These are phyloP conservation scores for Verticillium nubilum DNA, from an alignment of 2,329 filamentous ascomycete genomes.

Conservation along the genomic window DNA sequence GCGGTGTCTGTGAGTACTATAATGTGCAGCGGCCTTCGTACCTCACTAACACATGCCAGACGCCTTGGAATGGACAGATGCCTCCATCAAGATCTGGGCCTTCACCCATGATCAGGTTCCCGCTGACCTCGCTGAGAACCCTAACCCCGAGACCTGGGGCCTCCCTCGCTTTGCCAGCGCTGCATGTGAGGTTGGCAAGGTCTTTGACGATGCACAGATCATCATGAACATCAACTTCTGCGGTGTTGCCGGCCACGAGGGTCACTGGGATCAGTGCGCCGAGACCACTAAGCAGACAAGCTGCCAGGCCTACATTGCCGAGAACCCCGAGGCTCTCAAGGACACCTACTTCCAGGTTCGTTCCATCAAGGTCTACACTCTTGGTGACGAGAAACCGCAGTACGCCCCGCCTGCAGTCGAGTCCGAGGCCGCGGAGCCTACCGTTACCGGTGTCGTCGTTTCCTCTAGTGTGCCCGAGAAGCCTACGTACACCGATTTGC, in stretches of 20 bases:
- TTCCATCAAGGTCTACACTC: conserved; percentile 25
- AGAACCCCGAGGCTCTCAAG: conserved; percentile 27
- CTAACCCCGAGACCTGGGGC: conserved; percentile 19
- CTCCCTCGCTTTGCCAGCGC: conserved; percentile 18
- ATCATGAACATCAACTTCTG: conserved; percentile 51
- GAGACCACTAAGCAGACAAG: conserved; percentile 15
- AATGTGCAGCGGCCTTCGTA: conserved; percentile 20
- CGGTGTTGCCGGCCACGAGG: conserved; percentile 51
- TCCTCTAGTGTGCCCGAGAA: background rate
- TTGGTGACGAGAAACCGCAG: conserved; percentile 10
- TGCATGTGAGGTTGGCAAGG: conserved; percentile 18
- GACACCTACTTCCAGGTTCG: conserved; percentile 41
- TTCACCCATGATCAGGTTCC: conserved; percentile 55
- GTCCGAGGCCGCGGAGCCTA: background rate
- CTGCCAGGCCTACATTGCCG: conserved; percentile 31
- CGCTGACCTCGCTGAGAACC: conserved; percentile 40
- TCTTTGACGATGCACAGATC: conserved; percentile 21
- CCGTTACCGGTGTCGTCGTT: background rate
- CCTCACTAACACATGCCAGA: conserved; percentile 24
- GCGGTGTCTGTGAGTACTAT: conserved; percentile 29
- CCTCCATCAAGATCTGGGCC: conserved; percentile 59
- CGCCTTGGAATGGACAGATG: conserved; percentile 55
- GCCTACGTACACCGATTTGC: background rate
- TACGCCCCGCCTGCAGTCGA: background rate
- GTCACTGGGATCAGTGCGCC: conserved; percentile 22